Conservation (phyloP, 306 rosid genomes). For the Elaeagnus macrophylla region DNA sequence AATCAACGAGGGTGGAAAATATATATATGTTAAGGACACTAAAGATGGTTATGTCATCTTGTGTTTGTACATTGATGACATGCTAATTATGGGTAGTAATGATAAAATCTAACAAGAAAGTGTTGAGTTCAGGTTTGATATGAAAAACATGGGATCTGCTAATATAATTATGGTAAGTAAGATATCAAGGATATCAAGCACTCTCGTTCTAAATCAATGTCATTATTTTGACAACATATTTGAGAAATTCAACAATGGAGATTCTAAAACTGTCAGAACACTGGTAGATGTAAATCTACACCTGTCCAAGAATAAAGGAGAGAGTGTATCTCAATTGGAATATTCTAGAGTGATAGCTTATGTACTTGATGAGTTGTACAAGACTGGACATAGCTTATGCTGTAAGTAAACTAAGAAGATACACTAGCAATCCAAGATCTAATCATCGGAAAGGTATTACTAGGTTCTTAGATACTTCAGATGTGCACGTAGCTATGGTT, state of each 20-base stretch:
- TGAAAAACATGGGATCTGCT: not conserved
- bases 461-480: not conserved
- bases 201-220: too few species aligned
- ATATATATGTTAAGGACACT: too few species aligned
- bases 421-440: not conserved
- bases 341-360: not conserved
- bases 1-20: not conserved
- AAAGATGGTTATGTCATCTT: too few species aligned
- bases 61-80: too few species aligned
- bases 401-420: too few species aligned
- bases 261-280: too few species aligned
- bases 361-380: slow-evolving; percentile 1
- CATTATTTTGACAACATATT: not conserved
- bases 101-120: not conserved
- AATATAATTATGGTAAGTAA: not conserved
- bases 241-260: not conserved
- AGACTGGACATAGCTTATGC: not conserved
- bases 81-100: too few species aligned
- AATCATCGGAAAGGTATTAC: not conserved
- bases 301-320: too few species aligned
- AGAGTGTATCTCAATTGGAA: not conserved
- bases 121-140: not conserved
- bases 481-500: too few species aligned
- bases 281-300: too few species aligned
- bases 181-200: too few species aligned